Base-by-base conservation (phyloP, 108 stramenopile genomes). In the Poteriospumella lacustris region DNA sequence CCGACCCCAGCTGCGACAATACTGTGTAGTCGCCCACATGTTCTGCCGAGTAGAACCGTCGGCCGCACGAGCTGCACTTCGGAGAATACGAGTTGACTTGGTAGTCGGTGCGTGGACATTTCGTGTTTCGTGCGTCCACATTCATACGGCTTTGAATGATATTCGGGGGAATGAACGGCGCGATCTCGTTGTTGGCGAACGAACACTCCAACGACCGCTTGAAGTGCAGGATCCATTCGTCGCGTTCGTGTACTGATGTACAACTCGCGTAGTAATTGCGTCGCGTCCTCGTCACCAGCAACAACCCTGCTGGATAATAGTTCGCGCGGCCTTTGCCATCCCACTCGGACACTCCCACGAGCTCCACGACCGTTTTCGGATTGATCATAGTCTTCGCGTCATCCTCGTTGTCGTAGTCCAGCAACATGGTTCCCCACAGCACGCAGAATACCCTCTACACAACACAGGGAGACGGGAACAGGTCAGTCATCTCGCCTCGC, bases 401-500 rank as follows among this genome's bases (percentile, higher is more conserved):
- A 5, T 73, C 70, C 31, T 73, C 70, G 70, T 56, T 73, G 36
- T 73, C 70, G 41, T 29, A 73, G 42, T 73, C 70, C 36, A 73
- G 31, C 9, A 73, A 5, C 15, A 73, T 9, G n/a, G 70, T 42
- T 26, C 70, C 70, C 70, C 70, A 73, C 41, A 73, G 42, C 9
- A 73, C 70, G 5, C 41, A 73, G 31, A 33, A 73, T 5, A 73
- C 70, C 43, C 41, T 3, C 70, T 73, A 24, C 38, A 73, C 60
- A 64, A 12, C 15, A 31, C n/a, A n/a, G n/a, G n/a, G n/a, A n/a
- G n/a, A n/a, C n/a, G n/a, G n/a, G n/a, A n/a, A n/a, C n/a, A n/a
- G n/a, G n/a, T n/a, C n/a, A n/a, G n/a, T n/a, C n/a, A n/a, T n/a
- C n/a, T n/a, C n/a, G n/a, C n/a, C n/a, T n/a, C n/a, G n/a, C n/a